Conservation (phyloP, 1,284 basidiomycete genomes). For the Pseudomicrostroma phylloplanum region DNA sequence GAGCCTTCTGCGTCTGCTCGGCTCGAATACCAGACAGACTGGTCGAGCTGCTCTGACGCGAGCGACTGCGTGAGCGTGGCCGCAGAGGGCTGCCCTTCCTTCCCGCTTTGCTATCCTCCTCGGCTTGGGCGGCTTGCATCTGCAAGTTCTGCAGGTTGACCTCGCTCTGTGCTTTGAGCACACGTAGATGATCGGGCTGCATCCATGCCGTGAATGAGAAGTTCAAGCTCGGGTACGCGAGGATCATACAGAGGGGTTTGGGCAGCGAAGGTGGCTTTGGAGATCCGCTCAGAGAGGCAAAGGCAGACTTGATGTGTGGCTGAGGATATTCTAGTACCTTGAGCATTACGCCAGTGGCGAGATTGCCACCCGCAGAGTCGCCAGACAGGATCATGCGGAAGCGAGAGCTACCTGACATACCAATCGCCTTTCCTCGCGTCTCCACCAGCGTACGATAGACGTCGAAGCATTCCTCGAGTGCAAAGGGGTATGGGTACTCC, state of each 20-base stretch:
- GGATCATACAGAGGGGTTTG: conserved; percentile 70
- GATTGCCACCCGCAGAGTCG: conserved; percentile 41
- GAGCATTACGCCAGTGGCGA: conserved; percentile 32
- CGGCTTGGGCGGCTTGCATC: conserved; percentile 1
- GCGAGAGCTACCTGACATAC: conserved; percentile 57
- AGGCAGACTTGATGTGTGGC: conserved; percentile 35
- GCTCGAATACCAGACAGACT: not conserved
- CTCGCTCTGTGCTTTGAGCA: conserved; percentile 61
- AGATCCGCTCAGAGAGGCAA: conserved; percentile 15
- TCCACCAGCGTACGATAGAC: conserved; percentile 74
- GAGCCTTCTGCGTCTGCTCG: too few relatives aligned
- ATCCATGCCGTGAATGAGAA: conserved; percentile 94
- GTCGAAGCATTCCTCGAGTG: conserved; percentile 90
- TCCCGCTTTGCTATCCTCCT: not conserved
- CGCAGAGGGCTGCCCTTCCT: conserved; percentile 6
- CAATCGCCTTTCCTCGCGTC: conserved; percentile 71
- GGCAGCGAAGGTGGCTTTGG: conserved; percentile 50
- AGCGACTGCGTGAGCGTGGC: not conserved
- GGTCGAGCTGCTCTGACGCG: not conserved
- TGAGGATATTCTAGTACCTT: conserved; percentile 43
- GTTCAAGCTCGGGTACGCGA: conserved; percentile 69
- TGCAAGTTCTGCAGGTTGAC: conserved; percentile 28
- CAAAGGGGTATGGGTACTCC: conserved; percentile 56
- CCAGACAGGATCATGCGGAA: conserved; percentile 38
- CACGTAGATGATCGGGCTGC: conserved; percentile 75